These are phyloP conservation scores for Cladosporium sp. DNA, from an alignment of 2,329 filamentous ascomycete species.

Conservation along the genomic window DNA sequence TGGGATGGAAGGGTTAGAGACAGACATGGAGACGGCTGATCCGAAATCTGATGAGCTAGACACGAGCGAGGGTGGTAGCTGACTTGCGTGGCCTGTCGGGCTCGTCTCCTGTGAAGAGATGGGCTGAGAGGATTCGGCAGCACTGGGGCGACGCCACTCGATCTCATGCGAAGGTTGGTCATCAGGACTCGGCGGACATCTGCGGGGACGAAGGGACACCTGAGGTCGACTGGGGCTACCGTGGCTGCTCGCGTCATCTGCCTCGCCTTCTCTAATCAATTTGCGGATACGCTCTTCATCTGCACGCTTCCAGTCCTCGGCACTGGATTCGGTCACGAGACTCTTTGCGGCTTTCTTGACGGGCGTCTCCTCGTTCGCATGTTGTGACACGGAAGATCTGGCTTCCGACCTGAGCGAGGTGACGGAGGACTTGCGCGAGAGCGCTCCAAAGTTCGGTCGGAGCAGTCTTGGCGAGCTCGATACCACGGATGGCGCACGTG, in stretches of 20 bases:
- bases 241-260: constrained; percentile 20
- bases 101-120: constrained; percentile 37
- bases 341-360: constrained; percentile 14
- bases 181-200: constrained; percentile 47
- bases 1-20: constrained; percentile 49
- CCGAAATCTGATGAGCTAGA: constrained; percentile 48
- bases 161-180: constrained; percentile 30
- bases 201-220: constrained; percentile 23
- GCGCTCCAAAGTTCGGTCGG: constrained; percentile 16
- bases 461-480: constrained; percentile 21
- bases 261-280: constrained; percentile 31
- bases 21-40: constrained; percentile 45
- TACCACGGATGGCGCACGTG: constrained; percentile 21
- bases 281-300: constrained; percentile 32
- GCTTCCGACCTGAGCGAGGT: constrained; percentile 24
- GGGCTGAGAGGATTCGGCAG: constrained; percentile 21
- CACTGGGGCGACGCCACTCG: constrained; percentile 20
- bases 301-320: constrained; percentile 30
- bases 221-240: constrained; percentile 7
- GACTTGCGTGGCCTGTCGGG: constrained; percentile 30
- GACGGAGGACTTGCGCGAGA: constrained; percentile 26
- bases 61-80: constrained; percentile 28
- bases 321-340: constrained; percentile 27
- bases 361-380: constrained; percentile 14
- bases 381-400: background rate